phyloP scores from a whole-genome alignment of 2,329 filamentous ascomycete genomes.

The Cytospora piceae region DNA sequence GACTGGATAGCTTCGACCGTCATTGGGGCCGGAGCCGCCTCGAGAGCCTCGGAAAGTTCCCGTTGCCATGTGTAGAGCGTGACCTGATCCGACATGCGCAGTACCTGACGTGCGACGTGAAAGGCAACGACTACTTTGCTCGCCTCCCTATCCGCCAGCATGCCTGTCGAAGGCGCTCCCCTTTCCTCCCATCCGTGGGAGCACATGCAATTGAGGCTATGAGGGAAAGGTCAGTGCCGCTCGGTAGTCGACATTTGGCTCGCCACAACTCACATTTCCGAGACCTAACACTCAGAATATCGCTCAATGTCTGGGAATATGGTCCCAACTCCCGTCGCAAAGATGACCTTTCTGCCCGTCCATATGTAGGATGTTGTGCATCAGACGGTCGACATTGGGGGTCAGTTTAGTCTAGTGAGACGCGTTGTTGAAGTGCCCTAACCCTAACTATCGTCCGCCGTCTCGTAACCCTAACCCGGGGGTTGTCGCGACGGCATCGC shows the following conservation, averaged over 20 bases:
- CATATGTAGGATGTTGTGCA: too few relatives aligned
- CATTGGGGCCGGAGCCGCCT: neutral
- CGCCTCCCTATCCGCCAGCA: neutral
- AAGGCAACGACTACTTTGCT: too few relatives aligned
- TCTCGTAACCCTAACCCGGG: neutral
- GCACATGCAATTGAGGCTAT: too few relatives aligned
- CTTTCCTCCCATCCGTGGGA: neutral
- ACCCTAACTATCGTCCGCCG: too few relatives aligned
- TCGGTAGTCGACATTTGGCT: neutral
- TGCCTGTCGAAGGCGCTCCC: neutral
- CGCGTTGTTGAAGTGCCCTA: too few relatives aligned
- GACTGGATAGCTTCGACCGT: conserved; percentile 3
- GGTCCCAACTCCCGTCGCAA: neutral
- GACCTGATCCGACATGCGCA: neutral
- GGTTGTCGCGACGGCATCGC: neutral
- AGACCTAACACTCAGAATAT: neutral
- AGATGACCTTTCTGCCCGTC: neutral
- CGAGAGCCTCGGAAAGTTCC: neutral
- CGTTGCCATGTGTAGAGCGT: neutral
- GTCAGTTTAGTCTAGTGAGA: too few relatives aligned
- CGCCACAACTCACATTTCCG: neutral
- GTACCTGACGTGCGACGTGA: too few relatives aligned
- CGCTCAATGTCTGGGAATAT: neutral
- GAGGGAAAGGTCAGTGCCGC: neutral
- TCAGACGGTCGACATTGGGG: too few relatives aligned